Conservation (phyloP, 2,329 filamentous ascomycete species). For the Didymella exigua region DNA sequence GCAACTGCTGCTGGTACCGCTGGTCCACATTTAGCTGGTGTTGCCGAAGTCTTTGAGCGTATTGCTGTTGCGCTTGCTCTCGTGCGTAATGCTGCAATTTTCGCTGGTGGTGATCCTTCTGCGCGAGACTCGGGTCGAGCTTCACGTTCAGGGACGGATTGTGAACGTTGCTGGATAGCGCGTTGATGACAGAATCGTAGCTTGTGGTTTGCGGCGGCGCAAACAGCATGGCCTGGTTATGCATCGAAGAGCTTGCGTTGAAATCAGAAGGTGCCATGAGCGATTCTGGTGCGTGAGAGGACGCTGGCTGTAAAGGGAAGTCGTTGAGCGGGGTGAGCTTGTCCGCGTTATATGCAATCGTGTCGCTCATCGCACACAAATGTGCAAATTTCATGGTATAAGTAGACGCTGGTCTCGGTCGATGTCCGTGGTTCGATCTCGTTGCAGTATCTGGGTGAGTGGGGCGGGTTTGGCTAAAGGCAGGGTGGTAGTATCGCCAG, state of each 20-base stretch:
- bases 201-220: not conserved
- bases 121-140: not conserved
- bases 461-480: not conserved
- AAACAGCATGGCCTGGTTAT: not conserved
- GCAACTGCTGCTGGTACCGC: not conserved
- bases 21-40: not conserved
- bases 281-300: not conserved
- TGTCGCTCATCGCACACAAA: not conserved
- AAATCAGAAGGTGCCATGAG: not conserved
- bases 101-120: not conserved
- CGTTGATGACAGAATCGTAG: not conserved
- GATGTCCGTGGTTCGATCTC: not conserved
- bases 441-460: too few relatives aligned
- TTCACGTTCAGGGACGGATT: too few relatives aligned
- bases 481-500: not conserved
- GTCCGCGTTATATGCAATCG: not conserved
- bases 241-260: not conserved
- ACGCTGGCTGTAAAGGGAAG: not conserved
- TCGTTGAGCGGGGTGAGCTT: not conserved
- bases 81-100: too few relatives aligned
- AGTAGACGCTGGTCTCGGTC: not conserved
- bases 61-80: not conserved
- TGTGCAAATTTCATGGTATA: not conserved
- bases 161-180: not conserved
- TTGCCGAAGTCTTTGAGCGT: too few relatives aligned